Conservation (phyloP, 225 moss, liverwort and hornwort species). For the Sphagnum contortum region DNA sequence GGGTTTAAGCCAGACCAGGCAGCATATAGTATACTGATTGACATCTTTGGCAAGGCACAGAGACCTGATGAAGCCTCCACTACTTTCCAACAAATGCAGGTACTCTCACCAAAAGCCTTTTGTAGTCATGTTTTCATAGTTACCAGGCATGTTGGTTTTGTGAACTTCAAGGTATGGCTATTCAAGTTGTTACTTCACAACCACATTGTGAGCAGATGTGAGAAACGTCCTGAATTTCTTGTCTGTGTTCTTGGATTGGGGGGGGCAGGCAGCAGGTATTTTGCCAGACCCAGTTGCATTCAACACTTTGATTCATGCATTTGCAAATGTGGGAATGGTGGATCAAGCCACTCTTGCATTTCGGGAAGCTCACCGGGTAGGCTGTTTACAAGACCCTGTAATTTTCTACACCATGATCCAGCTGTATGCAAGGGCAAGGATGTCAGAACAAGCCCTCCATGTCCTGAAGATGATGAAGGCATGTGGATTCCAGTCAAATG, state of each 20-base stretch:
- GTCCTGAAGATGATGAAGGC: constrained; percentile 43
- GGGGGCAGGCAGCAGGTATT: constrained; percentile 34
- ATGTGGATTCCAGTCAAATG: constrained; percentile 29
- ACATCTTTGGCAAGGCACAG: constrained; percentile 61
- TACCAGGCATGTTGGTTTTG: too few species aligned
- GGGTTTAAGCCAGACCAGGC: constrained; percentile 40
- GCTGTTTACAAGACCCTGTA: constrained; percentile 36
- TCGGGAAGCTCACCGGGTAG: constrained; percentile 32
- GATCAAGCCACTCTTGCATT: constrained; percentile 51
- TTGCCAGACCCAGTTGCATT: constrained; percentile 45
- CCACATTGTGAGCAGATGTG: too few species aligned
- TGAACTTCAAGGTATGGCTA: too few species aligned
- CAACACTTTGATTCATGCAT: constrained; percentile 55
- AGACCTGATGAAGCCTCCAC: constrained; percentile 47
- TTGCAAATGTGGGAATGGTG: constrained; percentile 47
- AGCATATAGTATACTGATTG: constrained; percentile 51
- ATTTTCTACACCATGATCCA: constrained; percentile 65
- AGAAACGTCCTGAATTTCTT: too few species aligned
- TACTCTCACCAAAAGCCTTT: constrained; percentile 1
- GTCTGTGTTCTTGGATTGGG: too few species aligned
- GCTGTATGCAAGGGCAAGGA: constrained; percentile 39
- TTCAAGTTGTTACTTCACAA: too few species aligned
- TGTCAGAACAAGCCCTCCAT: constrained; percentile 42
- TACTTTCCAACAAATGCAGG: constrained; percentile 47
- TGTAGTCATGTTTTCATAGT: too few species aligned